These are phyloP conservation scores for Penicillium odoratum DNA, from an alignment of 495 filamentous ascomycete species.

Conservation along the genomic window DNA sequence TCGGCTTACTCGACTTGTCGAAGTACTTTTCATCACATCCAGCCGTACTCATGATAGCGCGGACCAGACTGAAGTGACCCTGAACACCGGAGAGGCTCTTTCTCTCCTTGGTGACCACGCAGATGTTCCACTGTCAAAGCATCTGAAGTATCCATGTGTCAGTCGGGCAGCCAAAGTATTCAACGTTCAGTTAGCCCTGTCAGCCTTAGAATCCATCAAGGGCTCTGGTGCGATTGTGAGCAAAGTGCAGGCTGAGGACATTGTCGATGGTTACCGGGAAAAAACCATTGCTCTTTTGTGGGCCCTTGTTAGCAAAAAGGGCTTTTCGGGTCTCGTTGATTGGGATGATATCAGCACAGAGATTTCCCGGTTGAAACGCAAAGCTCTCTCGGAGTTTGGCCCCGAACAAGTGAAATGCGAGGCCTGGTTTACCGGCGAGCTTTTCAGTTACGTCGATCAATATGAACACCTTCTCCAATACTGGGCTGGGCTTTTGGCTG, in stretches of 20 bases:
- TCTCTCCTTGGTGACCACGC: slow-evolving; percentile 16
- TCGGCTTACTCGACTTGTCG: slow-evolving; percentile 58
- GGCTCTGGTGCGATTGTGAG: slow-evolving; percentile 35
- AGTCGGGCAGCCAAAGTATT: slow-evolving; percentile 59
- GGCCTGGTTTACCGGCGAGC: slow-evolving; percentile 15
- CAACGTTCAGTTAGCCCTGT: slow-evolving; percentile 61
- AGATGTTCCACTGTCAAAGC: slow-evolving; percentile 51
- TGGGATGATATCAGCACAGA: slow-evolving; percentile 55
- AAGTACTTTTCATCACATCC: slow-evolving; percentile 54
- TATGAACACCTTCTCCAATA: slow-evolving; percentile 46
- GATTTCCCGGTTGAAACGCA: slow-evolving; percentile 42
- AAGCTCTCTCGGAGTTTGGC: slow-evolving; percentile 25
- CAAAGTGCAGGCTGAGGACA: slow-evolving; percentile 56
- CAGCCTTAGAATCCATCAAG: slow-evolving; percentile 46
- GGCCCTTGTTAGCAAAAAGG: slow-evolving; percentile 59
- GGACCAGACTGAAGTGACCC: slow-evolving; percentile 13
- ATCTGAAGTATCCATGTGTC: slow-evolving; percentile 60
- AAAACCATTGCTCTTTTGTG: slow-evolving; percentile 65
- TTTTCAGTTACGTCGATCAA: slow-evolving; percentile 28
- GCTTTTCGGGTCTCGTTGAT: slow-evolving; percentile 55
- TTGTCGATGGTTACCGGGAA: slow-evolving; percentile 67
- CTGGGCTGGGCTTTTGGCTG: slow-evolving; percentile 56
- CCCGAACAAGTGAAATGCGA: slow-evolving; percentile 16
- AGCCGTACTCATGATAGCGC: slow-evolving; percentile 11
- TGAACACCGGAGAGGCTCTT: slow-evolving; percentile 16